A percentile compares a stretch with the other conserved stretches of the same genome.
phyloP scores from a whole-genome alignment of 306 rosid genomes.

The Trichosanthes cucumerina region DNA sequence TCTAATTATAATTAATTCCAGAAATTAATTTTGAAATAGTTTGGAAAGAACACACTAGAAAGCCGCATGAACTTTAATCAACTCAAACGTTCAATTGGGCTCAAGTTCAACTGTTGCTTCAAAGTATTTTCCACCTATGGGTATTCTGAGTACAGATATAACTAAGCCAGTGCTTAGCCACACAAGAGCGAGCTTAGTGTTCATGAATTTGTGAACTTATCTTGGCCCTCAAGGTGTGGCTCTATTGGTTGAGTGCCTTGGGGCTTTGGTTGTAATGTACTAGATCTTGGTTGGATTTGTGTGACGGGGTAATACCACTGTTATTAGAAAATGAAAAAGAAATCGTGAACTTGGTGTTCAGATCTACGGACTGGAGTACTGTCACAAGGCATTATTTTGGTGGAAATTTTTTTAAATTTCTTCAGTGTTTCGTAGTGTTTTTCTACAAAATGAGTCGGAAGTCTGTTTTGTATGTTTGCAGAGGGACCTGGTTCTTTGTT shows the following conservation, averaged over 20 bases:
- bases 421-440: not conserved
- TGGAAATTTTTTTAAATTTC: not conserved
- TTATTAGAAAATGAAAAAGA: not conserved
- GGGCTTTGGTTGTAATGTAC: not conserved
- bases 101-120: too few species aligned
- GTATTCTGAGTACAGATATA: not conserved
- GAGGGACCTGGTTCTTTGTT: conserved; percentile 87
- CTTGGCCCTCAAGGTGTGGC: not conserved
- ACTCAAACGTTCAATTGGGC: not conserved
- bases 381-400: not conserved
- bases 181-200: not conserved
- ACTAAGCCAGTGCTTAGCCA: not conserved
- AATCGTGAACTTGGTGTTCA: not conserved
- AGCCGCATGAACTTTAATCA: not conserved
- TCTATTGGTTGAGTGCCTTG: not conserved
- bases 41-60: not conserved
- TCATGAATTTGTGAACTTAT: not conserved
- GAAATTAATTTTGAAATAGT: not conserved
- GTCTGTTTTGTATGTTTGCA: conserved; percentile 26
- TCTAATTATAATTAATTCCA: not conserved
- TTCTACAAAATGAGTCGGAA: not conserved
- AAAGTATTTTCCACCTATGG: not conserved
- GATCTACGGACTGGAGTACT: not conserved
- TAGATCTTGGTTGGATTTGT: not conserved
- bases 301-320: not conserved